A percentile compares a stretch with the other conserved stretches of the same genome.
These are phyloP conservation scores for Chaetothyriales sp. DNA, from an alignment of 2,329 filamentous ascomycete genomes.

Conservation along the genomic window DNA sequence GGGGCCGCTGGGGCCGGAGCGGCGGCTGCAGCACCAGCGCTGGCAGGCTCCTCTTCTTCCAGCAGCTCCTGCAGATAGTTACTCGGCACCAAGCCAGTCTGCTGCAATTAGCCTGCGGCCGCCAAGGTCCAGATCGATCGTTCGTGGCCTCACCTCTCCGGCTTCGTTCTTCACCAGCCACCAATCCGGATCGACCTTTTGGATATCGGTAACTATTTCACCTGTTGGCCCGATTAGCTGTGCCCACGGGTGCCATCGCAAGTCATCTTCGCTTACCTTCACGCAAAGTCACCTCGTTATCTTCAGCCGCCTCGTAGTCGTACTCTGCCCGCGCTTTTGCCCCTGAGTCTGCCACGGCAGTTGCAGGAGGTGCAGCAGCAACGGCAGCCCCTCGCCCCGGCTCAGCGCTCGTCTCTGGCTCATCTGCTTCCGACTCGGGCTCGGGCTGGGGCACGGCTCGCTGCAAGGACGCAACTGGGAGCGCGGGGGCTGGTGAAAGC, in stretches of 20 bases:
- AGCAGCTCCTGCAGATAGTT: slow-evolving; percentile 89
- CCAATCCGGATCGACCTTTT: slow-evolving; percentile 97
- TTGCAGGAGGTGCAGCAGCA: slow-evolving; percentile 34
- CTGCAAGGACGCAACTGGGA: slow-evolving; percentile 53
- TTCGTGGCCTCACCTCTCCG: slow-evolving; percentile 47
- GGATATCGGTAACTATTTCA: slow-evolving; percentile 77
- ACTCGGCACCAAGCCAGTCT: slow-evolving; percentile 71
- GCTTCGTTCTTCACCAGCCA: slow-evolving; percentile 85
- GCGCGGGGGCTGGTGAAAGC: slow-evolving; percentile 26
- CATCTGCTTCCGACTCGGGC: slow-evolving; percentile 52
- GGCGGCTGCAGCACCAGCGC: slow-evolving; percentile 20
- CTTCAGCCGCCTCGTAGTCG: slow-evolving; percentile 95
- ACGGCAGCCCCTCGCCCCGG: slow-evolving; percentile 46
- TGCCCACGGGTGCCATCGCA: neutral
- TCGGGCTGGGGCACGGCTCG: slow-evolving; percentile 41
- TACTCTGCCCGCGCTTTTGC: slow-evolving; percentile 71
- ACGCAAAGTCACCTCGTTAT: slow-evolving; percentile 83
- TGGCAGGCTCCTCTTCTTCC: slow-evolving; percentile 41
- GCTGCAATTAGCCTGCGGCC: neutral
- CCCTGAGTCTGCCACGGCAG: slow-evolving; percentile 34
- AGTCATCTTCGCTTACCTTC: slow-evolving; percentile 44
- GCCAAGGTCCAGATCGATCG: neutral
- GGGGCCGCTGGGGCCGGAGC: slow-evolving; percentile 27
- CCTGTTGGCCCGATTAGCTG: slow-evolving; percentile 4
- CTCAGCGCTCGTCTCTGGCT: slow-evolving; percentile 49